Base-by-base conservation (phyloP, 805 yeast genomes). In the Saitoella complicata region DNA sequence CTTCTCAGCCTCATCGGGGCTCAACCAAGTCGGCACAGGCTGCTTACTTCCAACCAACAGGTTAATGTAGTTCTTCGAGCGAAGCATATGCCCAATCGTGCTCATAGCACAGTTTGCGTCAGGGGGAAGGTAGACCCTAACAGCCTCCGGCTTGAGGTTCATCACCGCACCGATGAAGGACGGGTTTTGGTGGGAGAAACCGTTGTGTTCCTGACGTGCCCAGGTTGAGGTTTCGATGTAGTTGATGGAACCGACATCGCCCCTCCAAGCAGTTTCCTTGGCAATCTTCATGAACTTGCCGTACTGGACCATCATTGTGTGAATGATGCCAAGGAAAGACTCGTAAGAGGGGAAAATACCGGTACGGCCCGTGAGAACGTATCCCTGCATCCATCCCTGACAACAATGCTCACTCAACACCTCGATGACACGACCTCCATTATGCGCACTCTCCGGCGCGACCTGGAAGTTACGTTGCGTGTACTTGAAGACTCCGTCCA, bases 171-270 rank as follows among this genome's bases (percentile, higher is more conserved):
- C 49, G 32, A 51, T 47, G 33, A 51, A 51, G 12, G 48, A 45
- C 11, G 53, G 53, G 39, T 49, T 46, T 45, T 51, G 53, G 36
- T 51, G 53, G 11, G 53, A 49, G 45, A 49, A 51, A 10, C 53
- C 53, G 38, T 51, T 51, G 45, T 51, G 53, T 45, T 51, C 53
- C 49, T 51, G 53, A 30, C 53, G 50, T 12, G 52, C 39, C 52
- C 52, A 49, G 39, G 53, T 51, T 31, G 52, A 46, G 29, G 53
- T 46, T 38, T 46, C 49, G 34, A 51, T 45, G 46, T 45, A 49
- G 47, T 51, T 51, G 39, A 51, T 45, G 40, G 52, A 49, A 31
- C 46, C 51, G 30, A 44, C 35, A 31, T 41, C 49, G 10, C 48
- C 44, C 29, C 51, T 50, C 53, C 53, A 51, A 32, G 13, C 39